phyloP scores from a whole-genome alignment of 208 protist genomes.

The Endotrypanum monterogeii region DNA sequence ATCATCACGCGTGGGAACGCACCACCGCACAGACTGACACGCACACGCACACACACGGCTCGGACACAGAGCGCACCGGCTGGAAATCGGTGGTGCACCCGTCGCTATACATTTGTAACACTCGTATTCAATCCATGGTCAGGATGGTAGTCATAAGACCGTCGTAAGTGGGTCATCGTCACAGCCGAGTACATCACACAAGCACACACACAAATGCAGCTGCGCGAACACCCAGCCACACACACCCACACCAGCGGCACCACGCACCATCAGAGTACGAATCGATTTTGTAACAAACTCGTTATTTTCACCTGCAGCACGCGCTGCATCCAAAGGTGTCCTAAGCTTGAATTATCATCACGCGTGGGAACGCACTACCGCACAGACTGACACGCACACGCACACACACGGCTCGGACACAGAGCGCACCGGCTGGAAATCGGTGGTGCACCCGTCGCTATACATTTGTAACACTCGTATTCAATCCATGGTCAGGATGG shows the following conservation, averaged over 20 bases:
- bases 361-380: neutral
- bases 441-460: constrained; percentile 16
- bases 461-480: constrained; percentile 5
- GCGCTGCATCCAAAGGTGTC: constrained; percentile 58
- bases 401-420: constrained; percentile 6
- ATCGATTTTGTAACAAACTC: constrained; percentile 47
- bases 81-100: constrained; percentile 24
- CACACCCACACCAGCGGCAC: constrained; percentile 2
- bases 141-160: neutral
- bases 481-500: constrained; percentile 8
- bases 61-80: constrained; percentile 13
- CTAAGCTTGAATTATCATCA: constrained; percentile 59
- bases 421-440: constrained; percentile 22
- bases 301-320: constrained; percentile 40
- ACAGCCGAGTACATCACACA: neutral
- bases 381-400: neutral
- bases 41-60: neutral
- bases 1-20: constrained; percentile 26
- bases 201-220: neutral
- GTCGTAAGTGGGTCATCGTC: neutral
- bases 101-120: constrained; percentile 1
- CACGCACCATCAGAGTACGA: constrained; percentile 42
- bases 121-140: constrained; percentile 14
- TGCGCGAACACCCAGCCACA: too few relatives aligned
- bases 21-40: neutral